Base-by-base conservation (phyloP, 768 basidiomycete genomes). In the Auricularia cornea region DNA sequence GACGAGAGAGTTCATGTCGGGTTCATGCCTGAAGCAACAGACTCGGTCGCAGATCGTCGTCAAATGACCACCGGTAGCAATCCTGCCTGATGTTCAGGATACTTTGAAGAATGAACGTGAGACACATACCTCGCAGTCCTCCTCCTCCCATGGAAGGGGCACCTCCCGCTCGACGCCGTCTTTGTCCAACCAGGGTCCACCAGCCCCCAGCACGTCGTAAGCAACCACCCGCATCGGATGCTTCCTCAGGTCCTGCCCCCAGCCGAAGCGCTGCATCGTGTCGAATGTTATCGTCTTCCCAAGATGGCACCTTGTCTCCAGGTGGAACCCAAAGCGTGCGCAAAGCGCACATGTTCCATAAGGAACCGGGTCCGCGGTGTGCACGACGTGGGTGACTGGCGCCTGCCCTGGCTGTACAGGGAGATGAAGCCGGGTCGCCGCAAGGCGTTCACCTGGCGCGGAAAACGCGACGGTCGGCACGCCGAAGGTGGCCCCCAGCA, bases 401-500 rank as follows among this genome's bases (percentile, higher is more conserved):
- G 93, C 93, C 0, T 93, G 92, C 35, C 86, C 82, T 14, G 35
- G 35, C 8, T 38, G 35, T 14, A 38, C 10, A 1, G 94, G 94
- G 20, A 98, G 79, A 74, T 97, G 95, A 16, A 98, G 79, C 33
- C 94, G 81, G 31, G 73, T 69, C 2, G 94, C 83, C 1, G 96
- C 89, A 67, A 94, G 78, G 70, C 78, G 84, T 67, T 98, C 96
- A 16, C 92, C 94, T 0, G 94, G 94, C 20, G 93, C 79, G 77
- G 97, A 94, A 70, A 95, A 94, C 0, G 93, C 79, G 31, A 98
- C 90, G 18, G 83, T 89, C 0, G 96, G 95, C 0, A 81, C 80
- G 20, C 96, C 96, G 72, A 96, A 98, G 0, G 96, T 95, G 16
- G 86, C 78, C 2, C 90, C 94, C 18, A 98, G 76, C 59, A 98